These are phyloP conservation scores for Collybia sordida DNA, from an alignment of 768 basidiomycete genomes.

Conservation along the genomic window DNA sequence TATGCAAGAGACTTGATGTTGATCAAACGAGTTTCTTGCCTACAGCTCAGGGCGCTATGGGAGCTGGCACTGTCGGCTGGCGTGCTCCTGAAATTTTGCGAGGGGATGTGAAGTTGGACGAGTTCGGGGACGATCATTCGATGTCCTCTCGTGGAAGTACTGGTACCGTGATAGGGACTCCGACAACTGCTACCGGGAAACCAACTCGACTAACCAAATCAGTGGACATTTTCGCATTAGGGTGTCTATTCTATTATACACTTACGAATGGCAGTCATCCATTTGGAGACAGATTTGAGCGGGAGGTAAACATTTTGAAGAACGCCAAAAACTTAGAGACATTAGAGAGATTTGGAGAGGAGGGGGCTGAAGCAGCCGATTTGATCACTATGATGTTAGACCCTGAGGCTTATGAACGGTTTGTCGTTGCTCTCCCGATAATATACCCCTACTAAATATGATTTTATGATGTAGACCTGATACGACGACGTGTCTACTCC, in stretches of 20 bases:
- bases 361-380: slow-evolving; percentile 87
- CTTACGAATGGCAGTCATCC: slow-evolving; percentile 91
- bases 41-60: slow-evolving; percentile 85
- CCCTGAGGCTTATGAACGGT: slow-evolving; percentile 76
- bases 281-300: slow-evolving; percentile 88
- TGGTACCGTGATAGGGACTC: slow-evolving; percentile 42
- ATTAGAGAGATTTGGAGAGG: slow-evolving; percentile 84
- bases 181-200: slow-evolving; percentile 36
- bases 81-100: slow-evolving; percentile 94
- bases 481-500: slow-evolving; percentile 81
- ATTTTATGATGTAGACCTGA: slow-evolving; percentile 61
- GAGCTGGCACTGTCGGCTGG: slow-evolving; percentile 95
- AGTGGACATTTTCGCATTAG: slow-evolving; percentile 95
- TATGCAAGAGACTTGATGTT: slow-evolving; percentile 92
- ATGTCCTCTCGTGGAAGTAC: slow-evolving; percentile 68
- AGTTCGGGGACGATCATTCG: slow-evolving; percentile 64
- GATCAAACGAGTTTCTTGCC: slow-evolving; percentile 97
- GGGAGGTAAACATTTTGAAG: slow-evolving; percentile 93
- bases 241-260: slow-evolving; percentile 93
- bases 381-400: slow-evolving; percentile 80
- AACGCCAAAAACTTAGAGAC: slow-evolving; percentile 69
- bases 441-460: neutral
- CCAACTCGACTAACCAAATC: slow-evolving; percentile 85
- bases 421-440: slow-evolving; percentile 20
- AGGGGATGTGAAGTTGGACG: slow-evolving; percentile 92